A percentile compares a stretch with the other conserved stretches of the same genome.
Evolutionary conservation across 148 eudicot genomes (phyloP).

Genomic region (Mesembryanthemum crystallinum): DNA sequence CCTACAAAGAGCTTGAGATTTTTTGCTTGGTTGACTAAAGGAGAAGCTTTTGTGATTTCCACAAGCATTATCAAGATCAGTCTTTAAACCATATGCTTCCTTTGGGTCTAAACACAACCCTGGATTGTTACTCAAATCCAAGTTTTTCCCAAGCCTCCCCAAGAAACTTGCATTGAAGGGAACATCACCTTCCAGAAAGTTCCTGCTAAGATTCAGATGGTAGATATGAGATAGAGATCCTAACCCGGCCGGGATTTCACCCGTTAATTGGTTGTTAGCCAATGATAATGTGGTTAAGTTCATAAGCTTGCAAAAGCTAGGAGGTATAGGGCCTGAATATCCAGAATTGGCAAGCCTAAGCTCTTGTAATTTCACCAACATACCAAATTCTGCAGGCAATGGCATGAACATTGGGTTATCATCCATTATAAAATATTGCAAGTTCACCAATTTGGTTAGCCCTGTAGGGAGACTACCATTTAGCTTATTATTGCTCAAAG

Average conservation of each 20-base stretch:
- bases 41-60: constrained; percentile 38
- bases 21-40: constrained; percentile 40
- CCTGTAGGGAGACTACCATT: constrained; percentile 46
- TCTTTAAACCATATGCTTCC: constrained; percentile 28
- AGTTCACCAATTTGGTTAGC: constrained; percentile 34
- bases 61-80: constrained; percentile 45
- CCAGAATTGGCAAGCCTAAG: constrained; percentile 70
- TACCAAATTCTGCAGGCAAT: constrained; percentile 47
- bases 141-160: constrained; percentile 56
- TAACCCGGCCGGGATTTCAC: constrained; percentile 56
- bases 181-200: constrained; percentile 55
- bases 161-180: constrained; percentile 67
- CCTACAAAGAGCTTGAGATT: constrained; percentile 40
- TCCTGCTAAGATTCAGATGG: constrained; percentile 74
- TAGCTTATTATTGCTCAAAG: constrained; percentile 56
- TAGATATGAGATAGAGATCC: constrained; percentile 51
- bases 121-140: constrained; percentile 66
- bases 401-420: constrained; percentile 61
- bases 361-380: constrained; percentile 55
- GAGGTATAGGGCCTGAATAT: constrained; percentile 56
- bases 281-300: constrained; percentile 64
- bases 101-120: constrained; percentile 64
- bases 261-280: constrained; percentile 65
- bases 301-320: constrained; percentile 31
- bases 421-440: constrained; percentile 73